Evolutionary conservation across 768 basidiomycete species (phyloP), one percentile per base, ranked within the genome.

Genomic region (Mycena latifolia): DNA sequence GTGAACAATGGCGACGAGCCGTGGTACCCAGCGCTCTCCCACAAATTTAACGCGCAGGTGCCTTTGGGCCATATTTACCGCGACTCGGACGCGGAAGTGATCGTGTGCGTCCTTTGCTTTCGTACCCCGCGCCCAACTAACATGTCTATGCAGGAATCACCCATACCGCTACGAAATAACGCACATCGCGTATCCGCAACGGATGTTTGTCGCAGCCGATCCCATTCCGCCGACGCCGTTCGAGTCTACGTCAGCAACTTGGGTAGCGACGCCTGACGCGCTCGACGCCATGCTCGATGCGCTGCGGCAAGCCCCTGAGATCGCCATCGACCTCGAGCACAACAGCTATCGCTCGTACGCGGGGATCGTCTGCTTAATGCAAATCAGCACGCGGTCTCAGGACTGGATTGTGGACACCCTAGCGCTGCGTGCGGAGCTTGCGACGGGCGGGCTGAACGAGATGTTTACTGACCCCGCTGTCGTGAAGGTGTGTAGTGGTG

Each of bases 251-350:
- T 86, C 91, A 15, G 89, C 92, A 70, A 86, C 84, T 20, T 96
- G 89, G 84, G 84, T 98, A 3, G 84, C 88, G 8, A 90, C 88
- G 14, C 72, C 81, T 0, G 78, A 81, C 20, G 80, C 81, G 7
- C 82, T 98, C 46, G 77, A 85, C 15, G 74, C 72, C 33, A 89
- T 98, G 87, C 81, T 96, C 5, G 84, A 83, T 15, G 84, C 86
- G 61, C 84, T 99, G n/a, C 85, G 85, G 28, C 74, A 76, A 7
- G 85, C 83, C n/a, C 79, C 78, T 27, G 96, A 97, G 76, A 89
- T 99, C 57, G 97, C 98, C 0, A 85, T 99, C 27, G 98, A 99
- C 78, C 81, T 99, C 29, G 97, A 99, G 78, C 93, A 98, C 74
- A 96, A 99, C 82, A 91, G 87, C 66, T 93, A 92, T 71, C 86